Evolutionary conservation across 23 red algal species (phyloP), one percentile per base, ranked within the genome.

Genomic region (Cyanidioschyzon merolae): DNA sequence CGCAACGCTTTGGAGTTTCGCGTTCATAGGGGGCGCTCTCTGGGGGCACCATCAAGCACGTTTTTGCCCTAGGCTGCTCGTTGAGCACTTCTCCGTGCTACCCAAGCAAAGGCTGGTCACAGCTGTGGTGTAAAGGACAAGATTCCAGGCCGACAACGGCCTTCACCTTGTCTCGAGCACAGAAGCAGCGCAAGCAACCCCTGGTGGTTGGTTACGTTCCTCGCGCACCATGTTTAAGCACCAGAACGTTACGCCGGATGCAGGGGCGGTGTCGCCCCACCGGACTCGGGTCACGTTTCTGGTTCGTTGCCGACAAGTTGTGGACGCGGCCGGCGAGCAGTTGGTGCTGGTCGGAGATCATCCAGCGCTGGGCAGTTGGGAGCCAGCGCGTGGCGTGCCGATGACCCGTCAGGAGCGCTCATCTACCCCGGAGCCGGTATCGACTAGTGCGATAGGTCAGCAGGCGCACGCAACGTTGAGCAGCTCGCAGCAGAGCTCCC

Each of bases 211-310:
- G n/a, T n/a, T n/a, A n/a, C n/a, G n/a, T n/a, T n/a, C n/a, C n/a
- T n/a, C n/a, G n/a, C n/a, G n/a, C n/a, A n/a, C n/a, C 45, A 54
- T 54, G 45, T 54, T 54, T 54, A 21, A 21, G 45, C 45, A 54
- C 7, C 12, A 15, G 45, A 7, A 54, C 7, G 21, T 54, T 54
- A 7, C 21, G 7, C 21, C 45, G 7, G 45, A 54, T 7, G 12
- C 45, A 54, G 45, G 12, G 45, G 45, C 45, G 45, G 7, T 21
- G 45, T 54, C 63, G 63, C 3, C 63, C 2, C 63, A 71, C n/a
- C 63, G 63, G 81, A 85, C 83, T 50, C 89, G 89, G 83, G 83
- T 92, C 26, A 87, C 89, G 40, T 92, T 92, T 63, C 35, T 92
- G 78, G 40, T 92, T 34, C 83, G 83, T 51, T 87, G 74, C 50